phyloP scores from a whole-genome alignment of 306 rosid species.

The Lathyrus oleraceus region DNA sequence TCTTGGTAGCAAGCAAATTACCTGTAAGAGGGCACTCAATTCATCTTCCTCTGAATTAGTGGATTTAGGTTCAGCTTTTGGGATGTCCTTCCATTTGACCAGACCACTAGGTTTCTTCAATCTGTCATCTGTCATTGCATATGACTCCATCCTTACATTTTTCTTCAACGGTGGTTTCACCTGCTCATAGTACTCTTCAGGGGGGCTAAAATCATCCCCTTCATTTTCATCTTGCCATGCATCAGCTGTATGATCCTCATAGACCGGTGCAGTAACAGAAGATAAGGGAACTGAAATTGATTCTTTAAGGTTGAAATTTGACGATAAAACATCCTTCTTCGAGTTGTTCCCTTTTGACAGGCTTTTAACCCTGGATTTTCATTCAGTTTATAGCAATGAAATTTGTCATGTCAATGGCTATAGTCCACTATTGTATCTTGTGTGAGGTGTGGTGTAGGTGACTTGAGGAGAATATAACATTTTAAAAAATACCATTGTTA shows the following conservation, averaged over 20 bases:
- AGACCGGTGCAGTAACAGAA: slow-evolving; percentile 56
- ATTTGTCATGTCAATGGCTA: slow-evolving; percentile 17
- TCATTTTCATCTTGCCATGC: slow-evolving; percentile 68
- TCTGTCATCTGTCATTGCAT: slow-evolving; percentile 61
- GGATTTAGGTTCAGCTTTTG: slow-evolving; percentile 60
- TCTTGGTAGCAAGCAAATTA: slow-evolving; percentile 35
- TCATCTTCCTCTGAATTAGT: slow-evolving; percentile 77
- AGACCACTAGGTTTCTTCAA: slow-evolving; percentile 64
- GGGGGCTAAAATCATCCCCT: slow-evolving; percentile 65
- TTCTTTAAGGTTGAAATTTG: slow-evolving; percentile 77
- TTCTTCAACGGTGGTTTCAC: slow-evolving; percentile 76
- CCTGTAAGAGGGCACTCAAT: slow-evolving; percentile 88
- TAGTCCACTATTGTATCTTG: not conserved
- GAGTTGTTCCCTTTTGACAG: slow-evolving; percentile 82
- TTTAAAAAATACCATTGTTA: slow-evolving; percentile 34
- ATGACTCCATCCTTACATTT: slow-evolving; percentile 70
- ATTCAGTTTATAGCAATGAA: slow-evolving; percentile 28
- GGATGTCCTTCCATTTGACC: slow-evolving; percentile 72
- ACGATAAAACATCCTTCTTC: slow-evolving; percentile 75
- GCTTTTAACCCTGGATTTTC: slow-evolving; percentile 81
- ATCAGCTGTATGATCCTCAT: slow-evolving; percentile 58
- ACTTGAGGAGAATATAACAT: slow-evolving; percentile 14
- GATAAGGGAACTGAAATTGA: slow-evolving; percentile 77
- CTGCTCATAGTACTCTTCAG: slow-evolving; percentile 72
- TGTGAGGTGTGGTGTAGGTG: slow-evolving; percentile 21